A percentile compares a stretch with the other conserved stretches of the same genome.
These are phyloP conservation scores for Lagerstroemia speciosa DNA, from an alignment of 345 rosid genomes.

Conservation along the genomic window DNA sequence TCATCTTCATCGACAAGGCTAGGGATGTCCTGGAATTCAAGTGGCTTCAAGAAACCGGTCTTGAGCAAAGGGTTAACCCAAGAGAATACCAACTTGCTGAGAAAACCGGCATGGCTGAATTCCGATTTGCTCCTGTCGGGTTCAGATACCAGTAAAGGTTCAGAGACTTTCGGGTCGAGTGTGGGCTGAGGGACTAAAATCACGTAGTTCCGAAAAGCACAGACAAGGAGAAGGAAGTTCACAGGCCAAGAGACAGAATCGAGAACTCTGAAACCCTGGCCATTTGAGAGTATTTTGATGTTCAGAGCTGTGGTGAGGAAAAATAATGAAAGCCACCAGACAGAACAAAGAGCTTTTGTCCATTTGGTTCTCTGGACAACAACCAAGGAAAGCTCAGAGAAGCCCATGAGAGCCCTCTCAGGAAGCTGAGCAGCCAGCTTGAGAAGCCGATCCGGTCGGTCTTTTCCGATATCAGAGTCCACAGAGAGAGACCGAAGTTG, in stretches of 20 bases:
- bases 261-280: conserved; percentile 22
- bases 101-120: conserved; percentile 34
- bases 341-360: conserved; percentile 24
- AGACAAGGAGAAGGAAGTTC: conserved; percentile 44
- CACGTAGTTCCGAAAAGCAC: conserved; percentile 36
- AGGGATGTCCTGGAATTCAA: conserved; percentile 53
- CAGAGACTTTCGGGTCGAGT: conserved; percentile 24
- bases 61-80: conserved; percentile 61
- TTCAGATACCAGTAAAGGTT: conserved; percentile 34
- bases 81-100: conserved; percentile 45
- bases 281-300: conserved; percentile 23
- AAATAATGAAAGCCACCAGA: conserved; percentile 68
- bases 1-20: conserved; percentile 45
- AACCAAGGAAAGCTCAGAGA: conserved; percentile 53
- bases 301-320: conserved; percentile 36
- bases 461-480: conserved; percentile 18
- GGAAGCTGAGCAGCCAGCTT: conserved; percentile 27
- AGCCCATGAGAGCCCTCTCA: conserved; percentile 51
- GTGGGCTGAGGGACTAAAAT: conserved; percentile 7
- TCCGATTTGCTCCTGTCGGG: conserved; percentile 14
- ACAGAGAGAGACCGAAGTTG: conserved; percentile 28
- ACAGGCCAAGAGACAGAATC: conserved; percentile 38
- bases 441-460: conserved; percentile 4
- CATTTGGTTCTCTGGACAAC: conserved; percentile 41
- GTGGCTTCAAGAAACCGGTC: conserved; percentile 48